Percentiles rank a stretch among this genome's conserved stretches.
phyloP scores from a whole-genome alignment of 352 stramenopile species.

The Phytophthora gonapodyides region DNA sequence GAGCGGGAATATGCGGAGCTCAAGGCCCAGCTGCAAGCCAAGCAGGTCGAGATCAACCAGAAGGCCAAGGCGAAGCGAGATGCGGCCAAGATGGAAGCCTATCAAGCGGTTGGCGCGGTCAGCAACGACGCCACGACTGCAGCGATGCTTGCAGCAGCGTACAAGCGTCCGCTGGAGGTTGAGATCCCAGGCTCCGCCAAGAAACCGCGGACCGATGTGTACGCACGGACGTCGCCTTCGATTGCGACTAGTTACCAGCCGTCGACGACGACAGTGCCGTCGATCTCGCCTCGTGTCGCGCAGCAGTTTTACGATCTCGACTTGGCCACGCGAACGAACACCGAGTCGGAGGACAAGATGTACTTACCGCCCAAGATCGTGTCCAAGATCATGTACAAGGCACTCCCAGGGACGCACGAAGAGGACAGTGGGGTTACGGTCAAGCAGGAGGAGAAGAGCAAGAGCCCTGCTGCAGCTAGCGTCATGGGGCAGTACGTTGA shows the following conservation, averaged over 20 bases:
- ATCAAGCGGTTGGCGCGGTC: neutral
- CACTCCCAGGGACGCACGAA: constrained; percentile 34
- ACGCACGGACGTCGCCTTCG: neutral
- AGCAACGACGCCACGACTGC: constrained; percentile 17
- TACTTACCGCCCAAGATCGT: constrained; percentile 75
- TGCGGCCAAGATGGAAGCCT: constrained; percentile 8
- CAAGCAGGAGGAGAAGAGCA: constrained; percentile 18
- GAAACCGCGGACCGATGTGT: constrained; percentile 27
- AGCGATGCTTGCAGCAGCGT: constrained; percentile 15
- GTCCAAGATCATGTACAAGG: constrained; percentile 76
- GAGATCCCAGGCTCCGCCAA: constrained; percentile 27
- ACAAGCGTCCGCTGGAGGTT: constrained; percentile 40
- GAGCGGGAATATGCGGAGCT: constrained; percentile 69
- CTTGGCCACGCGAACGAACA: constrained; percentile 53
- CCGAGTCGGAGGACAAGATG: constrained; percentile 74
- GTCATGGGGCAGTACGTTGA: constrained; percentile 6
- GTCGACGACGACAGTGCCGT: constrained; percentile 18
- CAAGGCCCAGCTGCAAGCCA: constrained; percentile 63
- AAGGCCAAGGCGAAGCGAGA: constrained; percentile 34
- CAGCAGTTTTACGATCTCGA: constrained; percentile 78
- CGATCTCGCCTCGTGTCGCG: constrained; percentile 58
- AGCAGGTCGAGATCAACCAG: constrained; percentile 47
- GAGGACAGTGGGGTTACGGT: neutral
- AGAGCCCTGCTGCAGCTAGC: constrained; percentile 12
- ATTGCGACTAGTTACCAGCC: constrained; percentile 8